Evolutionary conservation across 441 rosid species (phyloP).

Genomic region (Raphanus hybrid): DNA sequence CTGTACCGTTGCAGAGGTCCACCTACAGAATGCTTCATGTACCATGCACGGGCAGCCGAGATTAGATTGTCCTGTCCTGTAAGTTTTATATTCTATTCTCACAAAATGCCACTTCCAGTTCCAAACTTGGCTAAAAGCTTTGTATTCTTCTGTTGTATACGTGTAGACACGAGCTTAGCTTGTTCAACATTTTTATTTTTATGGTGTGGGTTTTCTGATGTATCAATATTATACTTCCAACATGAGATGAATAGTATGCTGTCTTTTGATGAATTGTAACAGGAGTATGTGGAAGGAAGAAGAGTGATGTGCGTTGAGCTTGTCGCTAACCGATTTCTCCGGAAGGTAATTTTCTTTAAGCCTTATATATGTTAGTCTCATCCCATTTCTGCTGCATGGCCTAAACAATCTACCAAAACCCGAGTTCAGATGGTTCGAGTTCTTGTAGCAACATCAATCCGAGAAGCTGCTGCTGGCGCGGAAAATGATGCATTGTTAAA

Average conservation of each 20-base stretch:
- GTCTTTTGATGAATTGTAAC: slow-evolving; percentile 16
- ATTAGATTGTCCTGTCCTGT: slow-evolving; percentile 64
- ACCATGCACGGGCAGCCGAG: slow-evolving; percentile 91
- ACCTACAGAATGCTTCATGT: slow-evolving; percentile 91
- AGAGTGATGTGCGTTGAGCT: slow-evolving; percentile 87
- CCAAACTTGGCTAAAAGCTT: neutral
- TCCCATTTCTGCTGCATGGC: neutral
- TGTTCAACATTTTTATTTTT: no score
- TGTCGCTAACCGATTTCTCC: slow-evolving; percentile 87
- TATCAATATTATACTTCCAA: neutral
- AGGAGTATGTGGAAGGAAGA: slow-evolving; percentile 63
- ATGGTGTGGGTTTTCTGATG: no score
- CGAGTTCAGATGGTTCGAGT: slow-evolving; percentile 83
- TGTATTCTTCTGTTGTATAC: no score
- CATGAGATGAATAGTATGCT: neutral
- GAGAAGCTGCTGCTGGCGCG: slow-evolving; percentile 92
- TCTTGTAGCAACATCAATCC: slow-evolving; percentile 83
- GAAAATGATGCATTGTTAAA: slow-evolving; percentile 64
- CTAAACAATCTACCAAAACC: neutral
- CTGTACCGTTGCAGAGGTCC: slow-evolving; percentile 77
- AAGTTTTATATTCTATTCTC: slow-evolving; percentile 42
- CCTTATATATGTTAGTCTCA: neutral
- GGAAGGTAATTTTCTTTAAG: slow-evolving; percentile 60
- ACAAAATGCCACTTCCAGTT: neutral
- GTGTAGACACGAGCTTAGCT: no score